Evolutionary conservation across 2,329 filamentous ascomycete species (phyloP).

Genomic region (Penicillium psychrosexuale): DNA sequence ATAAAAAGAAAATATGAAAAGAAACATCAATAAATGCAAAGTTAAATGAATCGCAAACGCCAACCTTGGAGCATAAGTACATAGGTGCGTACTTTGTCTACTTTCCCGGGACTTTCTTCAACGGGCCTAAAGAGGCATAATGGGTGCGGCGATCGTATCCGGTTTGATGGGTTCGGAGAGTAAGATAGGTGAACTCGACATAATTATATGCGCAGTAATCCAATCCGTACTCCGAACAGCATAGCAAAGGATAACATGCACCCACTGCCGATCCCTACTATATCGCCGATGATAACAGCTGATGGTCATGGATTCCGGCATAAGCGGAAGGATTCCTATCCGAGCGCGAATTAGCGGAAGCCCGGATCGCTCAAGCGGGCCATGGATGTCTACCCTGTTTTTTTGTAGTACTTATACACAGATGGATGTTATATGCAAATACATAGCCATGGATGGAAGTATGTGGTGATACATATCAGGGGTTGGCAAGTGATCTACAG

Average conservation of each 20-base stretch:
- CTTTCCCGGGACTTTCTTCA: constrained; percentile 13
- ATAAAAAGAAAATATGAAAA: constrained; percentile 1
- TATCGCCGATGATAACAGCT: neutral
- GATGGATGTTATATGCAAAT: constrained; percentile 1
- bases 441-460: neutral
- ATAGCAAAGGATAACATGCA: neutral
- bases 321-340: neutral
- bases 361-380: neutral
- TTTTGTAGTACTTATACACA: neutral
- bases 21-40: constrained; percentile 7
- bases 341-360: neutral
- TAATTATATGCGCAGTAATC: neutral
- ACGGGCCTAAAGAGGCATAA: neutral
- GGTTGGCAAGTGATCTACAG: constrained; percentile 18
- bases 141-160: neutral
- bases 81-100: neutral
- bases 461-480: neutral
- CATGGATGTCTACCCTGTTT: neutral
- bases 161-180: neutral
- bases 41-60: constrained; percentile 6
- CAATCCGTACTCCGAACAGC: too few species aligned
- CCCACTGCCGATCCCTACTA: constrained; percentile 12
- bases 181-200: neutral
- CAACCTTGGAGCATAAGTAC: neutral
- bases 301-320: neutral